A percentile compares a stretch with the other conserved stretches of the same genome.
Conservation (phyloP, 2,329 filamentous ascomycete genomes). For the Phialophora macrospora region DNA sequence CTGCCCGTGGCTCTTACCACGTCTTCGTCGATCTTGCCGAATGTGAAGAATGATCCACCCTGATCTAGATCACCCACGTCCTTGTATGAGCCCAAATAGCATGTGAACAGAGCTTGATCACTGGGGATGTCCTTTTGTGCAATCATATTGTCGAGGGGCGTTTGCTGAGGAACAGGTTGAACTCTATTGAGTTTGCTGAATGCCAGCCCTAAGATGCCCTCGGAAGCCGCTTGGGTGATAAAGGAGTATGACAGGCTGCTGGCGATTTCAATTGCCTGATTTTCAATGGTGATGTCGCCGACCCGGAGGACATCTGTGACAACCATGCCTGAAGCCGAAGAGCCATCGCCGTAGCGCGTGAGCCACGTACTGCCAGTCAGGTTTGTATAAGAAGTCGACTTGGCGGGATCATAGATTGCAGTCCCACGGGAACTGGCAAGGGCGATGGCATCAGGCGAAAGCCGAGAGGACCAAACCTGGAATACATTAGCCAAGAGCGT, state of each 20-base stretch:
- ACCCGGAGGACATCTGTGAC: conserved; percentile 67
- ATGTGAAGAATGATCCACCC: conserved; percentile 69
- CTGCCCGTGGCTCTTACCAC: conserved; percentile 60
- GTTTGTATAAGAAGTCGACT: conserved; percentile 65
- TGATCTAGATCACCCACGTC: conserved; percentile 53
- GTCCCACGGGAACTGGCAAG: conserved; percentile 50
- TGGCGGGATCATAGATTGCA: conserved; percentile 63
- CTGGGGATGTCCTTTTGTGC: conserved; percentile 59
- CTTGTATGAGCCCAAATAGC: conserved; percentile 63
- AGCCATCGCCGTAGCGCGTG: conserved; percentile 71
- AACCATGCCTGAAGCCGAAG: conserved; percentile 68
- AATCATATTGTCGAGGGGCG: conserved; percentile 73
- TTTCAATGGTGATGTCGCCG: conserved; percentile 65
- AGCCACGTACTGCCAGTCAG: conserved; percentile 61
- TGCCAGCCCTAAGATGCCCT: conserved; percentile 65
- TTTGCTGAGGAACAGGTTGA: conserved; percentile 58
- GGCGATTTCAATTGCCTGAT: conserved; percentile 69
- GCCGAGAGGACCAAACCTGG: conserved; percentile 61
- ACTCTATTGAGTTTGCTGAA: conserved; percentile 70
- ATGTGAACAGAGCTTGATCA: conserved; percentile 65
- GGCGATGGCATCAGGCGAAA: conserved; percentile 47
- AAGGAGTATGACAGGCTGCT: conserved; percentile 65
- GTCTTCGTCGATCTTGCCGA: conserved; percentile 72
- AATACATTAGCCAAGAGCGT: conserved; percentile 24
- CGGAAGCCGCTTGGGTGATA: conserved; percentile 53